Evolutionary conservation across 176 grass and related monocot genomes (phyloP).

Genomic region (Tuctoria greenei): DNA sequence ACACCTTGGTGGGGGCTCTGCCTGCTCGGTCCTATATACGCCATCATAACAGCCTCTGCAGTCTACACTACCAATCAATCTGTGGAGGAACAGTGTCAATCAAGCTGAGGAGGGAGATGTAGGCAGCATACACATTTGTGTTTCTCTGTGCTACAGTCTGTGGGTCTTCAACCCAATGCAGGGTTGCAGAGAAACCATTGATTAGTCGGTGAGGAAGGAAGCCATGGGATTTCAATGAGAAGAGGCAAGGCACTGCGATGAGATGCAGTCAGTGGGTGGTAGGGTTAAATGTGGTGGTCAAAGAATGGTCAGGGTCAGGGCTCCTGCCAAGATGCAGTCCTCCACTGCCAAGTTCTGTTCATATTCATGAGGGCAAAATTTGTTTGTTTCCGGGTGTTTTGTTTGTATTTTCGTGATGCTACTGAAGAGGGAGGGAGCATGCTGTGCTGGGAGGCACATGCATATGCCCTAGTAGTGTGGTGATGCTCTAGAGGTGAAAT

Average conservation of each 20-base stretch:
- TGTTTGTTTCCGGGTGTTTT: constrained; percentile 62
- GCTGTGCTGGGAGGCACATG: constrained; percentile 56
- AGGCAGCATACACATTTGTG: constrained; percentile 24
- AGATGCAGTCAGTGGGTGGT: constrained; percentile 24
- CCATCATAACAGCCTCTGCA: constrained; percentile 53
- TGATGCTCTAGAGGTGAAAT: constrained; percentile 61
- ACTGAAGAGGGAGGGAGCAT: constrained; percentile 35
- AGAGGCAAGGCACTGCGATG: neutral
- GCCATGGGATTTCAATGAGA: constrained; percentile 23
- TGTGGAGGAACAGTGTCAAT: constrained; percentile 37
- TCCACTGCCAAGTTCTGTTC: constrained; percentile 46
- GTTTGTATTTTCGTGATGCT: constrained; percentile 58
- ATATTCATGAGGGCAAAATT: constrained; percentile 57
- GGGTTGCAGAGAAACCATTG: constrained; percentile 43
- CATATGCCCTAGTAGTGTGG: constrained; percentile 34
- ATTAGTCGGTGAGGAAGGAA: constrained; percentile 46
- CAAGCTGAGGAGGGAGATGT: neutral
- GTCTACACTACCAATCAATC: constrained; percentile 49
- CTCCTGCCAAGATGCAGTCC: constrained; percentile 40
- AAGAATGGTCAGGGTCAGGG: constrained; percentile 44
- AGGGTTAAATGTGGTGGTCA: constrained; percentile 49
- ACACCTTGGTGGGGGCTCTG: constrained; percentile 47
- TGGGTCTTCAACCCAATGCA: constrained; percentile 46
- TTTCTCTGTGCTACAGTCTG: constrained; percentile 31
- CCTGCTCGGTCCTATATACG: constrained; percentile 29